Percentiles rank a stretch among this genome's conserved stretches.
These are phyloP conservation scores for Nakaseomyces sp. DNA, from an alignment of 1,139 yeast genomes.

Conservation along the genomic window DNA sequence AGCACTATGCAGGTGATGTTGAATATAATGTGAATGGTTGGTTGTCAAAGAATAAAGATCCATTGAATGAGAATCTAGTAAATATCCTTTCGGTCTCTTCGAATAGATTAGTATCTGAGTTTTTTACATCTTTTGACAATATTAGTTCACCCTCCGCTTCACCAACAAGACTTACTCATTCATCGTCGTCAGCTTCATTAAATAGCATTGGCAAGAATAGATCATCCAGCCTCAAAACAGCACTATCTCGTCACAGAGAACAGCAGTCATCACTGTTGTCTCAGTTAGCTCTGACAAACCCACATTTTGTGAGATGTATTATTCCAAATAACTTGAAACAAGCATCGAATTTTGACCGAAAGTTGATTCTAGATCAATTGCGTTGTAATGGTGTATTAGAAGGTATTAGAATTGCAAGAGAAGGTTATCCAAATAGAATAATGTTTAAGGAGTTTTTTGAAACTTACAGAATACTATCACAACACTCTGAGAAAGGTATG, in stretches of 20 bases:
- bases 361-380: conserved; percentile 75
- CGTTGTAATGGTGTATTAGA: conserved; percentile 97
- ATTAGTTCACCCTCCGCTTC: conserved; percentile 15
- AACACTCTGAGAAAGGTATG: conserved; percentile 33
- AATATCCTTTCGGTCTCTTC: conserved; percentile 48
- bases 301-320: conserved; percentile 95
- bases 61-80: conserved; percentile 70
- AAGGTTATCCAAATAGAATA: conserved; percentile 92
- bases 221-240: conserved; percentile 50
- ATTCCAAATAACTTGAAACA: conserved; percentile 75
- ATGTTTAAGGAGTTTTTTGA: conserved; percentile 70
- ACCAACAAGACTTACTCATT: conserved; percentile 5
- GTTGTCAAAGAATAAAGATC: conserved; percentile 93
- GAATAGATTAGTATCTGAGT: conserved; percentile 41
- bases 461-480: conserved; percentile 58
- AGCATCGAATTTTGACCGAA: conserved; percentile 65
- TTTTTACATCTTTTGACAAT: conserved; percentile 32
- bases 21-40: conserved; percentile 88
- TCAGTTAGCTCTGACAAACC: conserved; percentile 74
- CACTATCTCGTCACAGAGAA: conserved; percentile 78
- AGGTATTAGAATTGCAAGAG: conserved; percentile 93
- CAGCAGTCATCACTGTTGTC: conserved; percentile 67
- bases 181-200: conserved; percentile 4
- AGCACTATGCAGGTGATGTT: conserved; percentile 93
- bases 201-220: conserved; percentile 1